Evolutionary conservation across 1,139 yeast species (phyloP).

Genomic region (Candida pseudoviswanathii): DNA sequence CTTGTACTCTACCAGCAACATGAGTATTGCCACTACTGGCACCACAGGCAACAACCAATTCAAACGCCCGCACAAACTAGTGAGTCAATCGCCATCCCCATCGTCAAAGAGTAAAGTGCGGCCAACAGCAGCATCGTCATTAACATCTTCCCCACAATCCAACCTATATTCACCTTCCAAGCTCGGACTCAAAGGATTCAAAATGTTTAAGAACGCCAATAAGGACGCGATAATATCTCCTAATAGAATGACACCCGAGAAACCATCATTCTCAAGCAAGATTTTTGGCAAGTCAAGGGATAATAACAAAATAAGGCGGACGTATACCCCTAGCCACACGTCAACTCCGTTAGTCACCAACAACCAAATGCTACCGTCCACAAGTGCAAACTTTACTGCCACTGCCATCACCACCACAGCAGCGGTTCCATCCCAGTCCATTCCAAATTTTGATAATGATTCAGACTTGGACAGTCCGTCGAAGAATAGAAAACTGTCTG

Average conservation of each 20-base stretch:
- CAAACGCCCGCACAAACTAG: slow-evolving; percentile 50
- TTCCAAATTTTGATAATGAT: slow-evolving; percentile 27
- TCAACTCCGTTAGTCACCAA: slow-evolving; percentile 10
- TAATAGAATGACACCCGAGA: slow-evolving; percentile 23
- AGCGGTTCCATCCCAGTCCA: background rate
- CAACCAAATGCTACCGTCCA: slow-evolving; percentile 21
- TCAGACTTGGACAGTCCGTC: slow-evolving; percentile 37
- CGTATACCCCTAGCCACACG: slow-evolving; percentile 17
- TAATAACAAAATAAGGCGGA: slow-evolving; percentile 14
- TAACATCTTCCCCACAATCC: slow-evolving; percentile 15
- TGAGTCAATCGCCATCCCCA: slow-evolving; percentile 50
- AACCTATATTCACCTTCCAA: slow-evolving; percentile 35
- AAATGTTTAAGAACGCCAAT: slow-evolving; percentile 37
- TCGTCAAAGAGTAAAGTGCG: slow-evolving; percentile 22
- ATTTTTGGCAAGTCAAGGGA: slow-evolving; percentile 20
- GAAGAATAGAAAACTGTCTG: slow-evolving; percentile 32
- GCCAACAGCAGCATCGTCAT: slow-evolving; percentile 1
- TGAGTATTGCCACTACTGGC: slow-evolving; percentile 14
- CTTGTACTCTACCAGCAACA: slow-evolving; percentile 4
- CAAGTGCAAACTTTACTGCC: slow-evolving; percentile 20
- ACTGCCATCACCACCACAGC: slow-evolving; percentile 7
- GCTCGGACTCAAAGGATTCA: slow-evolving; percentile 32
- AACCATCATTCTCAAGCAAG: slow-evolving; percentile 19
- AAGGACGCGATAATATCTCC: slow-evolving; percentile 39
- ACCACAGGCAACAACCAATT: slow-evolving; percentile 33